Percentiles rank a stretch among this genome's conserved stretches.
These are phyloP conservation scores for Leucocoprinus leucothites DNA, from an alignment of 768 basidiomycete genomes.

Conservation along the genomic window DNA sequence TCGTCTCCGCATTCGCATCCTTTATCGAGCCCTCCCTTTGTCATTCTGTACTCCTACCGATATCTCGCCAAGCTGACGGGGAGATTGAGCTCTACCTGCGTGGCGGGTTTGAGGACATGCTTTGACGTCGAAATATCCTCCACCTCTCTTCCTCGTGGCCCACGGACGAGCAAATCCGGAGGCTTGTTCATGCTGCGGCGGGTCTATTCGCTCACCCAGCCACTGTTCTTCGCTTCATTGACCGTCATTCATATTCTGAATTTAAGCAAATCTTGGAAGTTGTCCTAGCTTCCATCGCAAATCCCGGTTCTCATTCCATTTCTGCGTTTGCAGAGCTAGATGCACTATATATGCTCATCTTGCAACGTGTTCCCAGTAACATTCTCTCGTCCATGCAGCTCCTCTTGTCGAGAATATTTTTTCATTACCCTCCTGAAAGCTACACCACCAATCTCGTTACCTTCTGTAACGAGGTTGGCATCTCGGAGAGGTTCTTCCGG, in stretches of 20 bases:
- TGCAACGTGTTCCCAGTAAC: neutral
- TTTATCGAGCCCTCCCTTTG: neutral
- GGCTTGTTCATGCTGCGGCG: neutral
- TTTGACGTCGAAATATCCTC: neutral
- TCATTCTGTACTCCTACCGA: neutral
- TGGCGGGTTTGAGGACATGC: neutral
- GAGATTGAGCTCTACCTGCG: constrained; percentile 9
- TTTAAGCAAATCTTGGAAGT: neutral
- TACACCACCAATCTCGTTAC: no score
- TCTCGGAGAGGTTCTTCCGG: no score
- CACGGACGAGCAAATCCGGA: neutral
- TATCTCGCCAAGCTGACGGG: neutral
- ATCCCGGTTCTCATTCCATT: neutral
- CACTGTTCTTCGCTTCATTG: constrained; percentile 17
- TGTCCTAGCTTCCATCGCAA: neutral
- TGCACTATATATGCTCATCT: constrained; percentile 13
- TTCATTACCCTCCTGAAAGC: no score
- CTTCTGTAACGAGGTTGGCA: neutral
- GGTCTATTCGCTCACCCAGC: neutral
- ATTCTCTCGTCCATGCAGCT: neutral
- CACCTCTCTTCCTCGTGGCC: neutral
- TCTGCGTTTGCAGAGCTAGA: constrained; percentile 12
- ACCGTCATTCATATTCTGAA: neutral
- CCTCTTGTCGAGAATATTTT: neutral
- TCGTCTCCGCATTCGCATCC: neutral